A percentile compares a stretch with the other conserved stretches of the same genome.
Evolutionary conservation across 371 early-diverging fungal species (phyloP).

Genomic region (Rhizomucor pusillus): DNA sequence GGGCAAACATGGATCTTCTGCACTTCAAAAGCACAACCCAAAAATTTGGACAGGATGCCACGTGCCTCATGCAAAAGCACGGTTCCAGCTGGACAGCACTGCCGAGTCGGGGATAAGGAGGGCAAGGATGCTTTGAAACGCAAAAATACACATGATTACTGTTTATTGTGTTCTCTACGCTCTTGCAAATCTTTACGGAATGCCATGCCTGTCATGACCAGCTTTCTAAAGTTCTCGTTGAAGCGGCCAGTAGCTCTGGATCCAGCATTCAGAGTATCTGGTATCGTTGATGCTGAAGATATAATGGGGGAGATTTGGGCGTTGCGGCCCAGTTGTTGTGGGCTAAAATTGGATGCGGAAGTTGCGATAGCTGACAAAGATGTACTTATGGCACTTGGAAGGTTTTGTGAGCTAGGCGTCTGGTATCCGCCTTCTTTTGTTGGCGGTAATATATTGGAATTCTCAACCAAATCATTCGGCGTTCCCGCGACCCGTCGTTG

Average conservation of each 20-base stretch:
- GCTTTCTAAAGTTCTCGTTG: constrained; percentile 51
- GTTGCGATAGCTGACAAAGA: constrained; percentile 44
- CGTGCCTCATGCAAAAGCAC: too few species aligned
- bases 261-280: constrained; percentile 3
- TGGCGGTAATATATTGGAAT: constrained; percentile 32
- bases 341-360: constrained; percentile 41
- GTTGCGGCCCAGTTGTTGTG: constrained; percentile 18
- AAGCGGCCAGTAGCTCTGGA: constrained; percentile 31
- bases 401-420: constrained; percentile 6
- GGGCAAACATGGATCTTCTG: too few species aligned
- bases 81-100: too few species aligned
- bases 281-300: constrained; percentile 14
- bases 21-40: too few species aligned
- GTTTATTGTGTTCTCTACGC: constrained; percentile 20
- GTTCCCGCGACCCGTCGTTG: constrained; percentile 33
- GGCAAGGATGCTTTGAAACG: too few species aligned
- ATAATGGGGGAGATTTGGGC: constrained; percentile 12
- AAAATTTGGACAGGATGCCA: too few species aligned
- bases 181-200: constrained; percentile 52
- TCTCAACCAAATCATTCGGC: constrained; percentile 25
- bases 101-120: too few species aligned
- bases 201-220: constrained; percentile 54
- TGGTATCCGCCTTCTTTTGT: neutral
- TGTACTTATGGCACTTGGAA: constrained; percentile 36
- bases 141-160: too few species aligned